Conservation (phyloP, 73 alveolate species). For the Stentor coeruleus region DNA sequence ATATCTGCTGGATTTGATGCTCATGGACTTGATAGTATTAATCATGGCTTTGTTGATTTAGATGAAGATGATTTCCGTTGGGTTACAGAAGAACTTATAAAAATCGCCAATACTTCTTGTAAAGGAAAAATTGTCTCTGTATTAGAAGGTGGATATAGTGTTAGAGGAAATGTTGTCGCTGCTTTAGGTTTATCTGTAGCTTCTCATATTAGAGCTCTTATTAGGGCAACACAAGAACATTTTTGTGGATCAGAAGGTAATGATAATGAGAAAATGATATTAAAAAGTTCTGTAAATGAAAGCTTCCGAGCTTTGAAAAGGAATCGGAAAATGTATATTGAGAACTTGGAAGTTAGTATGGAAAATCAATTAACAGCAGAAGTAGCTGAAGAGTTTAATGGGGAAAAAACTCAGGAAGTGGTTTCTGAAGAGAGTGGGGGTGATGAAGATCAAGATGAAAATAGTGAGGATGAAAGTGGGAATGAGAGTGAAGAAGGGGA, state of each 20-base stretch:
- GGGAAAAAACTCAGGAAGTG: background rate
- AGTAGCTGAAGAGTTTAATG: background rate
- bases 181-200: constrained; percentile 83
- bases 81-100: constrained; percentile 83
- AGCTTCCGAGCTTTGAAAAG: background rate
- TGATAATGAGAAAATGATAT: background rate
- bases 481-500: background rate
- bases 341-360: background rate
- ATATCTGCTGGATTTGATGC: constrained; percentile 98
- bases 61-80: constrained; percentile 87
- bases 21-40: constrained; percentile 80
- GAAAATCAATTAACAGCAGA: background rate
- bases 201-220: constrained; percentile 74
- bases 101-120: constrained; percentile 82
- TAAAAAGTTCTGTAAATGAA: background rate
- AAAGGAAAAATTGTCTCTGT: constrained; percentile 89
- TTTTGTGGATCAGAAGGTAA: background rate
- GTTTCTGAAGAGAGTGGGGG: background rate
- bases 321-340: background rate
- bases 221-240: constrained; percentile 8
- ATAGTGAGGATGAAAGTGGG: background rate
- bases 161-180: constrained; percentile 71
- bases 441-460: background rate
- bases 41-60: constrained; percentile 53
- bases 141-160: constrained; percentile 97